Evolutionary conservation across 1,139 yeast species (phyloP), one percentile per base, ranked within the genome.

Genomic region (Hemisphaericaspora lyxosophila): DNA sequence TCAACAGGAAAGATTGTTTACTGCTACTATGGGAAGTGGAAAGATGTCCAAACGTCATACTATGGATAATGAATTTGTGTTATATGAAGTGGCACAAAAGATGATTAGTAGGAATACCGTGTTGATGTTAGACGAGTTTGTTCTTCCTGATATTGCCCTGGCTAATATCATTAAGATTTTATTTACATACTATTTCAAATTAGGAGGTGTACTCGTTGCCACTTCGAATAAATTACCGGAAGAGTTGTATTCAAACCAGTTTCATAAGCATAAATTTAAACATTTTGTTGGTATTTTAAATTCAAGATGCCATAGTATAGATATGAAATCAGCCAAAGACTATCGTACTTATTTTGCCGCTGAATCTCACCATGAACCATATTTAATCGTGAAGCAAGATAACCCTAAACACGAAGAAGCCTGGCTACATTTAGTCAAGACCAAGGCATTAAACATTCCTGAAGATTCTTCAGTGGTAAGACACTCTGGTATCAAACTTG

Each of bases 181-280:
- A 33, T 81, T 83, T 57, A 79, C 84, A 0, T 81, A 78, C 55
- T 83, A 77, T 59, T 82, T 83, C 64, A 81, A 80, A 49, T 58
- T 83, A 7, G 89, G 90, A 3, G 90, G 90, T 3, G 86, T 83
- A 0, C 57, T 83, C 33, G 82, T 83, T 20, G 87, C 89, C 2
- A 83, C 88, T 1, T 80, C 87, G 1, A 83, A 83, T 48, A 70
- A 84, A 50, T 59, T 82, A 12, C 90, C 89, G 0, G 86, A 82
- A 47, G 84, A 83, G 43, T 64, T 83, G 29, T 83, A 83, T 48
- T 73, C 86, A 1, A 79, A 78, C 9, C 80, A 77, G 37, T 82
- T 82, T 53, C 76, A 79, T 45, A 78, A 76, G 49, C 62, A 69
- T 6, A 79, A 78, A 34, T 81, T 83, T 55, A 67, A 73, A 38